Evolutionary conservation across 2,329 filamentous ascomycete genomes (phyloP).

Genomic region (Fusarium sp.): DNA sequence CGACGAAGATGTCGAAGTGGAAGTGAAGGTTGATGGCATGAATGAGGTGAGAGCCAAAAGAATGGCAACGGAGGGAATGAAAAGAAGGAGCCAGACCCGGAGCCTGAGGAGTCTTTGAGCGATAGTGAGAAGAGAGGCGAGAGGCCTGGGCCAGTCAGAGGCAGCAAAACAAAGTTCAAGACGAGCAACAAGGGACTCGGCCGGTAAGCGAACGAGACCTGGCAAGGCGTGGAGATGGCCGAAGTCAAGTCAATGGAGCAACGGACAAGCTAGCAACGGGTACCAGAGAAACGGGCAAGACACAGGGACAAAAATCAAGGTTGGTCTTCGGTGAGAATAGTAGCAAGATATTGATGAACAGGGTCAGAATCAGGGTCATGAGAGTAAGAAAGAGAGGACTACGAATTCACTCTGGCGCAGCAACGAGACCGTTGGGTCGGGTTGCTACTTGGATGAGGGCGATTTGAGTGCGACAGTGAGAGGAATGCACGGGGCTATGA

Average conservation of each 20-base stretch:
- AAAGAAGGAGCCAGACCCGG: constrained; percentile 22
- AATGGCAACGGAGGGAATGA: constrained; percentile 28
- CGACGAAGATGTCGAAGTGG: constrained; percentile 29
- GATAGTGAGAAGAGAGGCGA: constrained; percentile 35
- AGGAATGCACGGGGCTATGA: constrained; percentile 44
- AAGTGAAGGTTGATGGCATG: constrained; percentile 35
- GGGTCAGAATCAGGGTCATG: background rate
- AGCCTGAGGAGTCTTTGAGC: constrained; percentile 22
- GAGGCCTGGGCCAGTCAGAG: constrained; percentile 32
- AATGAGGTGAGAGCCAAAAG: constrained; percentile 30
- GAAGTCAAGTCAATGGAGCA: constrained; percentile 39
- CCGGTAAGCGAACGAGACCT: constrained; percentile 37
- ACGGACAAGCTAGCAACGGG: constrained; percentile 34
- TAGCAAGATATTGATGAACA: background rate
- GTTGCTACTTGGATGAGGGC: constrained; percentile 24
- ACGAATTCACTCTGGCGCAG: constrained; percentile 38
- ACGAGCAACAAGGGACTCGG: constrained; percentile 34
- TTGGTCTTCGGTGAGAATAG: constrained; percentile 10
- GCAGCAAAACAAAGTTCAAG: constrained; percentile 41
- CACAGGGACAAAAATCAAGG: constrained; percentile 27
- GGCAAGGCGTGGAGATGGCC: constrained; percentile 33
- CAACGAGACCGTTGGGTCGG: constrained; percentile 35
- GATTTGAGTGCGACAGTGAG: constrained; percentile 29
- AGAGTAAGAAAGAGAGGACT: constrained; percentile 19
- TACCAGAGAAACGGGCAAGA: constrained; percentile 40